Conservation (phyloP, 2,329 filamentous ascomycete genomes). For the Sclerotiophoma versabilis region DNA sequence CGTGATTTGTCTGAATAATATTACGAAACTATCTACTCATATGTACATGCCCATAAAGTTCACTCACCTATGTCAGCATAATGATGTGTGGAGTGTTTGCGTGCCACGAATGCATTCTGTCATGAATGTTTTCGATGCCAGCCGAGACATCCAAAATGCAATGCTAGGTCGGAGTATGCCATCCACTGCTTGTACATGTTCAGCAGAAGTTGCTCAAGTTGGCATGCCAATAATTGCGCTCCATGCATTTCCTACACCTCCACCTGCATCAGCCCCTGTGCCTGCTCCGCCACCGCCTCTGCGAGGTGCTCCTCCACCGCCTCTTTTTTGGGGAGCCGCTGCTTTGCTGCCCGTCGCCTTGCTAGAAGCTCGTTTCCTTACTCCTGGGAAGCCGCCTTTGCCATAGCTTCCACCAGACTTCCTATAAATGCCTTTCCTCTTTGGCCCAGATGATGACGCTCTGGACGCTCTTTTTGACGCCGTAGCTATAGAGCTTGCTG, state of each 20-base stretch:
- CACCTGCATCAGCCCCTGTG: neutral
- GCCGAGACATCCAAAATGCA: constrained; percentile 5
- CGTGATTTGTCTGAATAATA: neutral
- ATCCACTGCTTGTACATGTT: neutral
- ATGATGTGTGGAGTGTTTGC: neutral
- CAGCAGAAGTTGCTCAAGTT: constrained; percentile 17
- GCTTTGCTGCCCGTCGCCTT: constrained; percentile 22
- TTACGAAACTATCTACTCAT: neutral
- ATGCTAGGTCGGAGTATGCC: neutral
- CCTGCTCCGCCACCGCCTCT: constrained; percentile 12
- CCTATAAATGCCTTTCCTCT: constrained; percentile 25
- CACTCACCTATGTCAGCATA: neutral
- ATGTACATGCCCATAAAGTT: neutral
- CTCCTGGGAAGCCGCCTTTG: constrained; percentile 18
- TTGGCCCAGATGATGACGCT: constrained; percentile 22
- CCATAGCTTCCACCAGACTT: constrained; percentile 29
- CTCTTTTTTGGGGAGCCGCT: constrained; percentile 14
- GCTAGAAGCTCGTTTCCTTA: constrained; percentile 26
- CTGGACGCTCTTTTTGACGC: constrained; percentile 25
- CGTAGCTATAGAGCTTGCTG: constrained; percentile 17
- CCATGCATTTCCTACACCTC: constrained; percentile 18
- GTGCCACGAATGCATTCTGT: neutral
- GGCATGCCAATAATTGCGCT: constrained; percentile 40
- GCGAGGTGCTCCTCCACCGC: constrained; percentile 18
- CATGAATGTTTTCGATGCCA: neutral